These are phyloP conservation scores for Leccinum olivaceoglutinosum DNA, from an alignment of 1,284 basidiomycete genomes.

Conservation along the genomic window DNA sequence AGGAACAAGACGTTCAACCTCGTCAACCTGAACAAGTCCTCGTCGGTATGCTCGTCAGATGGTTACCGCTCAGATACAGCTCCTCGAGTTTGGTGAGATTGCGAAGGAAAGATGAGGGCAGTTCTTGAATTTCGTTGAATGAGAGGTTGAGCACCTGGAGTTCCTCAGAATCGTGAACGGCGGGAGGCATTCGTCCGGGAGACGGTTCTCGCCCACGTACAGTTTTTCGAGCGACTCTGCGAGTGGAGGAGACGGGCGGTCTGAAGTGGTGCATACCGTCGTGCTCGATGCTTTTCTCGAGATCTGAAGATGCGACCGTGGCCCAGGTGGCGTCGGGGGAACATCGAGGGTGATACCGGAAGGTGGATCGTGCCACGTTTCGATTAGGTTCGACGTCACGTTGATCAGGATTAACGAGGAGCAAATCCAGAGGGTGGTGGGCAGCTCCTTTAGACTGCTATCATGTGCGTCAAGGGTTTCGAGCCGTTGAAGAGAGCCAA, in stretches of 20 bases:
- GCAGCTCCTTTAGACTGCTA: conserved; percentile 83
- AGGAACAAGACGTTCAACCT: conserved; percentile 76
- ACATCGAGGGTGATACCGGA: conserved; percentile 22
- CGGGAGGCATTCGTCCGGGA: conserved; percentile 80
- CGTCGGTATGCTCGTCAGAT: conserved; percentile 85
- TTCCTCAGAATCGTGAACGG: conserved; percentile 70
- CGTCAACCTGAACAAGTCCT: conserved; percentile 72
- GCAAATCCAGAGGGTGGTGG: conserved; percentile 83
- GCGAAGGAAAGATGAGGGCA: conserved; percentile 75
- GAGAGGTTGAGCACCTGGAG: conserved; percentile 87
- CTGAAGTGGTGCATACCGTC: conserved; percentile 17
- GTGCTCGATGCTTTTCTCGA: conserved; percentile 24
- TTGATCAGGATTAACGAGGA: conserved; percentile 74
- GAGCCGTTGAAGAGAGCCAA: conserved; percentile 79
- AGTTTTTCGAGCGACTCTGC: conserved; percentile 71
- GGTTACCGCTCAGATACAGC: conserved; percentile 92
- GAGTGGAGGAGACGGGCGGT: conserved; percentile 55
- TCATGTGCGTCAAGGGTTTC: conserved; percentile 83
- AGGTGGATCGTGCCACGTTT: conserved; percentile 63
- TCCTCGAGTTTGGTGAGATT: conserved; percentile 72
- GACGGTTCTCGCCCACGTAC: conserved; percentile 86
- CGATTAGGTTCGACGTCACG: conserved; percentile 84
- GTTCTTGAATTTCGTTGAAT: conserved; percentile 93
- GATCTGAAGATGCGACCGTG: conserved; percentile 20
- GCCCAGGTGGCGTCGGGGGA: conserved; percentile 8